A percentile compares a stretch with the other conserved stretches of the same genome.
Conservation (phyloP, 306 rosid genomes). For the Vigna trinervia region DNA sequence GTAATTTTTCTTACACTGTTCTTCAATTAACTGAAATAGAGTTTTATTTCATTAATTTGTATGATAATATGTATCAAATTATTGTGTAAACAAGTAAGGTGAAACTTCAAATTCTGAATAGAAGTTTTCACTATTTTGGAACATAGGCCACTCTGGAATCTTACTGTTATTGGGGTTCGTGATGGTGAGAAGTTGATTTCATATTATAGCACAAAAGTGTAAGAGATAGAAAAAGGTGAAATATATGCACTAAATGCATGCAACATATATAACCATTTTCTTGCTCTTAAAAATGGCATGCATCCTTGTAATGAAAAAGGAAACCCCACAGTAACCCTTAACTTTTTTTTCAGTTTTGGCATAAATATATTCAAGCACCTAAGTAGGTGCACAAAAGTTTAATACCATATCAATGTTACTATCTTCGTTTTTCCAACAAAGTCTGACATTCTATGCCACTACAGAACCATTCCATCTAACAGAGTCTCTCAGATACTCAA, state of each 20-base stretch:
- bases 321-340: too few relatives aligned
- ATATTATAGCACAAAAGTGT: background rate
- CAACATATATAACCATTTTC: background rate
- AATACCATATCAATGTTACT: slow-evolving; percentile 15
- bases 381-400: background rate
- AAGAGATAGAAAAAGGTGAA: background rate
- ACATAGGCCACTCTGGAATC: background rate
- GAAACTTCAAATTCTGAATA: too few relatives aligned
- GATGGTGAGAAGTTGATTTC: background rate
- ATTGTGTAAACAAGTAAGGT: too few relatives aligned
- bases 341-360: slow-evolving; percentile 22
- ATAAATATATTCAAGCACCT: background rate
- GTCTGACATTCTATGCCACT: slow-evolving; percentile 23
- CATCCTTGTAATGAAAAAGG: slow-evolving; percentile 26
- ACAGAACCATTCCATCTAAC: background rate
- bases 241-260: slow-evolving; percentile 27
- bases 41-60: too few relatives aligned
- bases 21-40: too few relatives aligned
- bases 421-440: slow-evolving; percentile 18
- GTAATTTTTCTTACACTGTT: background rate
- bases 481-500: background rate
- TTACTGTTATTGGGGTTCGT: too few relatives aligned
- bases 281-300: background rate
- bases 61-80: too few relatives aligned
- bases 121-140: background rate